Conservation (phyloP, 495 filamentous ascomycete species). For the Jackrogersella minutella region DNA sequence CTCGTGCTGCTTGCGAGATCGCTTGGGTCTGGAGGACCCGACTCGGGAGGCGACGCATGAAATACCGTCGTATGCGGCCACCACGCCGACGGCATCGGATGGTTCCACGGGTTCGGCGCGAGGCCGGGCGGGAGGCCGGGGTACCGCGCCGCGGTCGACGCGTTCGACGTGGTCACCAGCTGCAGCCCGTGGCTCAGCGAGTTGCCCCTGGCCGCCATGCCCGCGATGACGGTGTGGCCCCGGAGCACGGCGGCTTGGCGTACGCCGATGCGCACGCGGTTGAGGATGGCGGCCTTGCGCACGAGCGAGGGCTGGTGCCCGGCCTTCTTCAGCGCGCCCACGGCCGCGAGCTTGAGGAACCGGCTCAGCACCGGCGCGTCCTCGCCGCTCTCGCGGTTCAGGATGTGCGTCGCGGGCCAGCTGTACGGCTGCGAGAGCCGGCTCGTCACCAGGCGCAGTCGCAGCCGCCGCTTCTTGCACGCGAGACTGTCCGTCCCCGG, state of each 20-base stretch:
- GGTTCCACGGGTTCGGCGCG: constrained; percentile 21
- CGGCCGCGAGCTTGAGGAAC: constrained; percentile 58
- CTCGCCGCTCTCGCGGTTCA: constrained; percentile 64
- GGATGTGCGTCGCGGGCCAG: constrained; percentile 70
- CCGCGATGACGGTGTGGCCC: constrained; percentile 38
- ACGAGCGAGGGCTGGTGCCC: constrained; percentile 49
- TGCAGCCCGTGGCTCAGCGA: constrained; percentile 37
- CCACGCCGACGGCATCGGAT: constrained; percentile 33
- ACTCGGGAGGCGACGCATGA: constrained; percentile 8
- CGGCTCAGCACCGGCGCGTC: constrained; percentile 55
- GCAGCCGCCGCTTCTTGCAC: constrained; percentile 73
- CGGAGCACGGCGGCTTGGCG: constrained; percentile 41
- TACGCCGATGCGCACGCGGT: constrained; percentile 55
- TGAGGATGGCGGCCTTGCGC: constrained; percentile 66
- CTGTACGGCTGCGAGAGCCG: constrained; percentile 73
- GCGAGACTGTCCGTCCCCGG: constrained; percentile 55
- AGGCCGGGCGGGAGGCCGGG: constrained; percentile 15
- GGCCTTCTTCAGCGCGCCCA: constrained; percentile 27
- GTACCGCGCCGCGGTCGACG: constrained; percentile 20
- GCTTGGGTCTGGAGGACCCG: background rate
- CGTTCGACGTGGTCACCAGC: constrained; percentile 34
- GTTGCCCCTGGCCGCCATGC: constrained; percentile 36
- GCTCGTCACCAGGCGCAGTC: constrained; percentile 70
- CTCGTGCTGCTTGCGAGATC: background rate
- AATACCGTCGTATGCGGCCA: constrained; percentile 35